Evolutionary conservation across 106 monocot species (phyloP).

Genomic region (Gastrodia elata): DNA sequence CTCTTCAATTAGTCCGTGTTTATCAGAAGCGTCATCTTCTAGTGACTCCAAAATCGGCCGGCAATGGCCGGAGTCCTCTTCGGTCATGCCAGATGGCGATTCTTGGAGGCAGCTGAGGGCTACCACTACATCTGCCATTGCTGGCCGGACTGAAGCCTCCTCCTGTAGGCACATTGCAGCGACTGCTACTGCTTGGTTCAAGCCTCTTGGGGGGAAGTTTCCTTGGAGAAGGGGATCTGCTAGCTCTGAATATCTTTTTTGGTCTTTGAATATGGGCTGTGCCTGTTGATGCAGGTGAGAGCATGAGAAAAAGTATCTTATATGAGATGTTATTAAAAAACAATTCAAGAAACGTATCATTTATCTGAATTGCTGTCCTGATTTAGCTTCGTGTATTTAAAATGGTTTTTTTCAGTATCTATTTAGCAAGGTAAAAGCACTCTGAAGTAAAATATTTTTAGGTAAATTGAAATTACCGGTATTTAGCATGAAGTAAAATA

Average conservation of each 20-base stretch:
- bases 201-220: constrained; percentile 22
- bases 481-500: too few relatives aligned
- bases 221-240: constrained; percentile 41
- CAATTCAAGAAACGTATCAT: not conserved
- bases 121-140: constrained; percentile 57
- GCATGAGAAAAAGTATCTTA: not conserved
- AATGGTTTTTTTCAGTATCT: too few relatives aligned
- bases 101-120: constrained; percentile 37
- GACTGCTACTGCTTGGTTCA: constrained; percentile 69
- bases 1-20: not conserved
- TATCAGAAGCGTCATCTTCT: not conserved
- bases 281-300: constrained; percentile 25
- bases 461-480: too few relatives aligned
- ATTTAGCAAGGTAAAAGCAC: too few relatives aligned
- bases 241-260: constrained; percentile 43
- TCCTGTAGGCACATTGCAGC: constrained; percentile 79
- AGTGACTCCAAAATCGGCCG: too few relatives aligned
- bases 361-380: not conserved
- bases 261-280: constrained; percentile 60
- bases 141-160: constrained; percentile 47
- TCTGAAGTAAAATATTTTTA: too few relatives aligned
- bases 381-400: not conserved
- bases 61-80: not conserved
- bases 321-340: not conserved
- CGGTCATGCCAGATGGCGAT: not conserved